phyloP scores from a whole-genome alignment of 2,329 filamentous ascomycete genomes.

The Apiospora arundinis region DNA sequence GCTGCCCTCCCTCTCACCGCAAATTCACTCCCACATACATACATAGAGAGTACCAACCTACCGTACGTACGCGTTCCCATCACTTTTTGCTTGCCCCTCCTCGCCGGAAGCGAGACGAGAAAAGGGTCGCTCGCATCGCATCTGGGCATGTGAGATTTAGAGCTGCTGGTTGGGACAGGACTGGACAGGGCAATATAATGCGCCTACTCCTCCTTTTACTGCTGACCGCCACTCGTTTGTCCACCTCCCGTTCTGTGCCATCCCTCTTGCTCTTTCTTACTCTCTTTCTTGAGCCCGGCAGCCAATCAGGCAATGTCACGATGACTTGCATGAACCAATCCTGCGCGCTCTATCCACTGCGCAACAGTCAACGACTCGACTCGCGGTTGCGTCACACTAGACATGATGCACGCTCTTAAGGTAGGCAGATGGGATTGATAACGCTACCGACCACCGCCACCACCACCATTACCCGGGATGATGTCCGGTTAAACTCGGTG shows the following conservation, averaged over 20 bases:
- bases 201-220: constrained; percentile 13
- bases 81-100: too few relatives aligned
- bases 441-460: background rate
- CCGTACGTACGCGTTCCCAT: background rate
- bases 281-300: background rate
- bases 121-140: too few relatives aligned
- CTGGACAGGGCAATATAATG: background rate
- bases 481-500: background rate
- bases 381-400: constrained; percentile 6
- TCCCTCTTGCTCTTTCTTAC: background rate
- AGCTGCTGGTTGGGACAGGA: too few relatives aligned
- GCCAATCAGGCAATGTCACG: constrained; percentile 15
- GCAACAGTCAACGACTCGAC: background rate
- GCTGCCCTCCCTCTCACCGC: constrained; percentile 1
- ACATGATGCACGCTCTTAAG: background rate
- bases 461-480: background rate
- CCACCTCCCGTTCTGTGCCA: background rate
- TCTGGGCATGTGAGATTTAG: too few relatives aligned
- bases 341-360: background rate
- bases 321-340: constrained; percentile 22
- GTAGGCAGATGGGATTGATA: background rate
- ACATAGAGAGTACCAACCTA: background rate
- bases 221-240: constrained; percentile 4
- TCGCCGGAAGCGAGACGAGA: too few relatives aligned
- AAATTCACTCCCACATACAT: background rate